Percentiles rank a stretch among this genome's conserved stretches.
phyloP scores from a whole-genome alignment of 2,329 filamentous ascomycete species.

The Paecilomyces sp. region DNA sequence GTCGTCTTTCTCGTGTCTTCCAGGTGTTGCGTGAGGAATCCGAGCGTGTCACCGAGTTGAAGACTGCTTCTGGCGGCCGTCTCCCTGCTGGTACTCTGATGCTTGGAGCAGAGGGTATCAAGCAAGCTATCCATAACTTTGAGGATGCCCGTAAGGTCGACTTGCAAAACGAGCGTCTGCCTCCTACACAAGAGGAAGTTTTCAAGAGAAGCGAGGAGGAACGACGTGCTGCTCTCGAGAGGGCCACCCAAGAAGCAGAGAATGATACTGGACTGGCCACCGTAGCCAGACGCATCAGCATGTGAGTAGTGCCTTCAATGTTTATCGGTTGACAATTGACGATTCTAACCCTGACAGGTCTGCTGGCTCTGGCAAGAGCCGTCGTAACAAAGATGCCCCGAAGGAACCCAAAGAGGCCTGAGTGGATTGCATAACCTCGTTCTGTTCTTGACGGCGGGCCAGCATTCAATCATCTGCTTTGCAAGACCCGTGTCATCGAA shows the following conservation, averaged over 20 bases:
- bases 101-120: slow-evolving; percentile 96
- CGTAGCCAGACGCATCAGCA: slow-evolving; percentile 87
- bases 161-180: slow-evolving; percentile 89
- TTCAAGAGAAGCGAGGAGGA: slow-evolving; percentile 74
- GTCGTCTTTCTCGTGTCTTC: slow-evolving; percentile 93
- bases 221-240: slow-evolving; percentile 72
- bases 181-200: slow-evolving; percentile 88
- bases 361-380: slow-evolving; percentile 29
- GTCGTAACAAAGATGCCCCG: slow-evolving; percentile 22
- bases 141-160: slow-evolving; percentile 97
- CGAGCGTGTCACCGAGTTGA: slow-evolving; percentile 92
- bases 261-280: slow-evolving; percentile 83
- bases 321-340: not conserved
- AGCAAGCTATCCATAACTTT: slow-evolving; percentile 94
- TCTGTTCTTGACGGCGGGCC: not conserved
- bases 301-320: slow-evolving; percentile 56
- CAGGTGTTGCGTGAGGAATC: slow-evolving; percentile 96
- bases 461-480: not conserved
- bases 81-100: slow-evolving; percentile 93
- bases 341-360: slow-evolving; percentile 21
- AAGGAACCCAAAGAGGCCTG: not conserved
- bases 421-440: not conserved
- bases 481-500: not conserved
- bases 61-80: slow-evolving; percentile 88
- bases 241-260: slow-evolving; percentile 80